Evolutionary conservation across 2,329 filamentous ascomycete species (phyloP).

Genomic region (Calonectria pauciramosa): DNA sequence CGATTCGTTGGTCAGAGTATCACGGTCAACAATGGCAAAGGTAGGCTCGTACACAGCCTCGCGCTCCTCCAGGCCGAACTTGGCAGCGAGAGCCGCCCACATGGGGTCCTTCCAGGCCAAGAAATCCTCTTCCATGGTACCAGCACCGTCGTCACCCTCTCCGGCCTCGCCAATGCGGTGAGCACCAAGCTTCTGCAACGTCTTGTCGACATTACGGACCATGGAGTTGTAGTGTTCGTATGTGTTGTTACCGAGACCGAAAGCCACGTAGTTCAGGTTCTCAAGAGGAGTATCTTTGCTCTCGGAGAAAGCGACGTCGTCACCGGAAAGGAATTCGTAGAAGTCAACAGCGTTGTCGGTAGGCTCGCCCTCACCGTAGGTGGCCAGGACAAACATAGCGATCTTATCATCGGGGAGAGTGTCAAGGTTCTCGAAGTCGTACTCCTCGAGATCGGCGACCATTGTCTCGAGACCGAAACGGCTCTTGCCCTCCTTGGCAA

Average conservation of each 20-base stretch:
- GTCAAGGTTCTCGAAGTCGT: slow-evolving; percentile 96
- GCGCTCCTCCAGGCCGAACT: slow-evolving; percentile 92
- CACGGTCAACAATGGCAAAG: slow-evolving; percentile 84
- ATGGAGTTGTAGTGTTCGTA: slow-evolving; percentile 99
- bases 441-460: slow-evolving; percentile 98
- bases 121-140: slow-evolving; percentile 99
- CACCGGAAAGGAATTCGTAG: slow-evolving; percentile 92
- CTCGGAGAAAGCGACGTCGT: slow-evolving; percentile 86
- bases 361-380: slow-evolving; percentile 97
- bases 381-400: slow-evolving; percentile 94
- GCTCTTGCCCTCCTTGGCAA: slow-evolving; percentile 97
- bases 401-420: slow-evolving; percentile 90
- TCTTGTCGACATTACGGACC: slow-evolving; percentile 91
- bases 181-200: slow-evolving; percentile 85
- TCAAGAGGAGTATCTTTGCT: slow-evolving; percentile 79
- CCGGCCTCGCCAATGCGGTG: slow-evolving; percentile 88
- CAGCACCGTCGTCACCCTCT: slow-evolving; percentile 96
- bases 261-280: slow-evolving; percentile 93
- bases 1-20: slow-evolving; percentile 80
- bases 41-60: slow-evolving; percentile 96
- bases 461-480: slow-evolving; percentile 97
- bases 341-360: slow-evolving; percentile 99
- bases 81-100: slow-evolving; percentile 88
- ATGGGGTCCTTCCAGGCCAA: slow-evolving; percentile 99
- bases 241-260: slow-evolving; percentile 98